Conservation (phyloP, 495 filamentous ascomycete species). For the Xylaria bambusicola region DNA sequence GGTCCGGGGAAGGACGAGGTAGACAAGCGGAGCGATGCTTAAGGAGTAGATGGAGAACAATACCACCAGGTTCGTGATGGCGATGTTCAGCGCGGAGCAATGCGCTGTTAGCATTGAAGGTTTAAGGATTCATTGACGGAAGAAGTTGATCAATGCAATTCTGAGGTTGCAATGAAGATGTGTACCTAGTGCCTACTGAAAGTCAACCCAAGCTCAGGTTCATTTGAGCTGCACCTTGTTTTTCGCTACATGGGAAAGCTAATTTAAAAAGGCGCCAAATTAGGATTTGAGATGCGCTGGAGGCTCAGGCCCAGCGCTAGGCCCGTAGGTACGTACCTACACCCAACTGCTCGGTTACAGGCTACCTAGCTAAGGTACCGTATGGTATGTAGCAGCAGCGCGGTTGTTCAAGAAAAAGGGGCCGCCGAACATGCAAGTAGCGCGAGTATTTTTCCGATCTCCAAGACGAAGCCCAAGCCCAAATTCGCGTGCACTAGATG, state of each 20-base stretch:
- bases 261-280: conserved; percentile 13
- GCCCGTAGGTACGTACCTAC: conserved; percentile 15
- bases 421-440: no score
- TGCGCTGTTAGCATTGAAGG: conserved; percentile 5
- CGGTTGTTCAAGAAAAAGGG: neutral
- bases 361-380: neutral
- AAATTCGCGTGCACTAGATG: no score
- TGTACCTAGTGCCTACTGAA: neutral
- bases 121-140: conserved; percentile 8
- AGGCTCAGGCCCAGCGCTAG: neutral
- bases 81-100: neutral
- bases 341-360: no score
- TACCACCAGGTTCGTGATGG: neutral
- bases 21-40: no score
- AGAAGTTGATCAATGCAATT: conserved; percentile 4
- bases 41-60: neutral
- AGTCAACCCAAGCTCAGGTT: neutral
- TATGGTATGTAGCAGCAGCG: neutral
- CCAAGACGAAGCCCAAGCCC: neutral
- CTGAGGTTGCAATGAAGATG: no score
- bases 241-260: conserved; percentile 8
- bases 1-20: neutral
- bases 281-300: conserved; percentile 1
- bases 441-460: neutral
- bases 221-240: neutral